phyloP scores from a whole-genome alignment of 257 asterid species.

The Salvia rosmarinus region DNA sequence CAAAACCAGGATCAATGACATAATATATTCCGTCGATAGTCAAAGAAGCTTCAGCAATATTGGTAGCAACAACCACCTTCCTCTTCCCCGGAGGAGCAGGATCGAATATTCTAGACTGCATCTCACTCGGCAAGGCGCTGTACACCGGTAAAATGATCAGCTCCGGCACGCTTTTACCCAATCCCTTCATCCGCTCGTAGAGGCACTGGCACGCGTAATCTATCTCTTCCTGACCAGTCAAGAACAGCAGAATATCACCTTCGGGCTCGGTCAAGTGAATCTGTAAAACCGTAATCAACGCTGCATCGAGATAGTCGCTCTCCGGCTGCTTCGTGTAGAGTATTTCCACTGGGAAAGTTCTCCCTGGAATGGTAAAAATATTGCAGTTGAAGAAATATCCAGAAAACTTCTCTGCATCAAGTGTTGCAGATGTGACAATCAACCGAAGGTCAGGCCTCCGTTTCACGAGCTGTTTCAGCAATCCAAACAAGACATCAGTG shows the following conservation, averaged over 20 bases:
- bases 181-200: slow-evolving; percentile 92
- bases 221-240: slow-evolving; percentile 98
- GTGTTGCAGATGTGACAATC: slow-evolving; percentile 91
- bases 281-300: slow-evolving; percentile 85
- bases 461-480: slow-evolving; percentile 72
- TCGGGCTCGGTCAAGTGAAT: slow-evolving; percentile 95
- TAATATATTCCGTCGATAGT: slow-evolving; percentile 94
- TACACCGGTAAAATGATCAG: slow-evolving; percentile 88
- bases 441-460: slow-evolving; percentile 88
- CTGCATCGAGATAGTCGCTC: slow-evolving; percentile 90
- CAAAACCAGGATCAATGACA: slow-evolving; percentile 94
- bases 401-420: slow-evolving; percentile 95
- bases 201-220: slow-evolving; percentile 94
- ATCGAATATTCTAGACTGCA: slow-evolving; percentile 91
- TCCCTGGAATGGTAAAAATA: slow-evolving; percentile 93
- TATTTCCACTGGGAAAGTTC: slow-evolving; percentile 92
- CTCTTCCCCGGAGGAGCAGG: slow-evolving; percentile 99
- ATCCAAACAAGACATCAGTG: slow-evolving; percentile 86
- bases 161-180: slow-evolving; percentile 85
- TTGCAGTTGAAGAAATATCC: slow-evolving; percentile 92
- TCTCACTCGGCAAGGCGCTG: slow-evolving; percentile 95
- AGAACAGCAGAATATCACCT: slow-evolving; percentile 91
- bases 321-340: slow-evolving; percentile 96
- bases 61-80: slow-evolving; percentile 93
- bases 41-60: slow-evolving; percentile 94